These are phyloP conservation scores for Cyberlindnera sargentensis DNA, from an alignment of 805 yeast species.

Conservation along the genomic window DNA sequence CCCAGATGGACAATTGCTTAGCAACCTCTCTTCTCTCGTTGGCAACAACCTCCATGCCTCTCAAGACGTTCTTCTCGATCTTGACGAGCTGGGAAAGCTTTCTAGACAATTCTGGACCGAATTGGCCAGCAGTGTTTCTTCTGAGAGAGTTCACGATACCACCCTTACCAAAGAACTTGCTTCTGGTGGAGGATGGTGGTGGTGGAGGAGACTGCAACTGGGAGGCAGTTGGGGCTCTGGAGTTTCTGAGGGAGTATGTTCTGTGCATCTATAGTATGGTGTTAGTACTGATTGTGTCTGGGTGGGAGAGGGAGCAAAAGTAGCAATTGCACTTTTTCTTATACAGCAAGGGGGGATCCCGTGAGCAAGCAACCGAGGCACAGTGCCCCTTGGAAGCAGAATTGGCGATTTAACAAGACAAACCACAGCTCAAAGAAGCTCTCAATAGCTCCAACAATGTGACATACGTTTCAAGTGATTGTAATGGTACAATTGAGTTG, in stretches of 20 bases:
- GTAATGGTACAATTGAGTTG: too few species aligned
- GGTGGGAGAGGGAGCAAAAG: too few species aligned
- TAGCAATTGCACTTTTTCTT: too few species aligned
- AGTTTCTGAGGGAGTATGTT: slow-evolving; percentile 92
- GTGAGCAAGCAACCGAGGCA: too few species aligned
- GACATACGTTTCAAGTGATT: too few species aligned
- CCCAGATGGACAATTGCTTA: slow-evolving; percentile 78
- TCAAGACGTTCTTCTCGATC: slow-evolving; percentile 75
- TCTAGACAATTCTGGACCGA: slow-evolving; percentile 75
- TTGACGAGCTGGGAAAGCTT: slow-evolving; percentile 68
- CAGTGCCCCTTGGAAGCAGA: too few species aligned
- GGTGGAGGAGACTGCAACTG: slow-evolving; percentile 94
- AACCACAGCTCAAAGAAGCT: too few species aligned
- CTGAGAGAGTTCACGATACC: slow-evolving; percentile 50
- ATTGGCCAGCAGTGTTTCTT: slow-evolving; percentile 67
- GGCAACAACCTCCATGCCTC: slow-evolving; percentile 71
- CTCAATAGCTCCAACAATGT: too few species aligned
- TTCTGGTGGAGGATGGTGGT: slow-evolving; percentile 86
- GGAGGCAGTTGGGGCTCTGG: slow-evolving; percentile 96
- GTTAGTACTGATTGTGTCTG: background rate
- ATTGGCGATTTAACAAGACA: too few species aligned
- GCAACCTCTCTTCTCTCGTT: slow-evolving; percentile 78
- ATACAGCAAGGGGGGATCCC: too few species aligned
- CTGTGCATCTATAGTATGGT: slow-evolving; percentile 64
- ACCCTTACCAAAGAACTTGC: slow-evolving; percentile 86